Conservation (phyloP, 176 grass and related monocot genomes). For the Oryza coarctata region DNA sequence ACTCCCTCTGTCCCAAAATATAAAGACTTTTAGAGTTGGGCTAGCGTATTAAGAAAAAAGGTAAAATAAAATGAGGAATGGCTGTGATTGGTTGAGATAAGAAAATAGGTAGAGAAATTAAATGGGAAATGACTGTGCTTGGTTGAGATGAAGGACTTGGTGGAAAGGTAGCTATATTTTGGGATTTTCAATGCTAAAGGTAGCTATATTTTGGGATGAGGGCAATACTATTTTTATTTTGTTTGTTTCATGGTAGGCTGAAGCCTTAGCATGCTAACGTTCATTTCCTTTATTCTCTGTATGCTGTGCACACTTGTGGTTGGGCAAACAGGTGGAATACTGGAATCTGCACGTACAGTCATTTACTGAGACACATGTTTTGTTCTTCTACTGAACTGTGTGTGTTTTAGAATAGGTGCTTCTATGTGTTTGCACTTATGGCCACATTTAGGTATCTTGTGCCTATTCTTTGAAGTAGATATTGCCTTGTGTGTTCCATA, state of each 20-base stretch:
- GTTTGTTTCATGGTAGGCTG: neutral
- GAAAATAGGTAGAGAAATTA: too few relatives aligned
- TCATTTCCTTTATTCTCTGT: neutral
- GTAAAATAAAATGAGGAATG: too few relatives aligned
- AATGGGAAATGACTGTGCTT: too few relatives aligned
- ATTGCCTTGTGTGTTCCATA: neutral
- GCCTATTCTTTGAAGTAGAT: neutral
- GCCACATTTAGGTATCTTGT: neutral
- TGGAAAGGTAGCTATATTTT: too few relatives aligned
- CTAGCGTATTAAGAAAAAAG: too few relatives aligned
- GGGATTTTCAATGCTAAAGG: too few relatives aligned
- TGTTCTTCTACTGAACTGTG: neutral
- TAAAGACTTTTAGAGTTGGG: too few relatives aligned
- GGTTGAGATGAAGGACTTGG: too few relatives aligned
- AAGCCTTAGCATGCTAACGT: neutral
- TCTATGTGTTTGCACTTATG: neutral
- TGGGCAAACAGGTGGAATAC: slow-evolving; percentile 8
- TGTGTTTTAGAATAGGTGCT: neutral
- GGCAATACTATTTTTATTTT: neutral
- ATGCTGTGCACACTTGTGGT: neutral
- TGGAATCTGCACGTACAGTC: neutral
- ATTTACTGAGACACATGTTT: neutral
- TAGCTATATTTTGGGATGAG: too few relatives aligned
- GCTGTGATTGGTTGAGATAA: too few relatives aligned
- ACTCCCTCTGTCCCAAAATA: too few relatives aligned